Evolutionary conservation across 441 rosid genomes (phyloP), one percentile per base, ranked within the genome.

Genomic region (Capsella rubella): DNA sequence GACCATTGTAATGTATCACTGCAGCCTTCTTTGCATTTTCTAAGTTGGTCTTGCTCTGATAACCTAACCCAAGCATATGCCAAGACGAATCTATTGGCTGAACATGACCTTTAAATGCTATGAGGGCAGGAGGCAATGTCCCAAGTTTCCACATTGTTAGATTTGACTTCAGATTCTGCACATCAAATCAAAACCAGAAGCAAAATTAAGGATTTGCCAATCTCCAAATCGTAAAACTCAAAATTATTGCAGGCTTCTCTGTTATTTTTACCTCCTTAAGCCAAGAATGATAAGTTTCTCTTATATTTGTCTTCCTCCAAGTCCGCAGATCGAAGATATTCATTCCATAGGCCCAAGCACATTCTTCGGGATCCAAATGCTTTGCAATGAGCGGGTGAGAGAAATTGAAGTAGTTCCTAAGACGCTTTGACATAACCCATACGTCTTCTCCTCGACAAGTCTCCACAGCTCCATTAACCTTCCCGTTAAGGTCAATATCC

Each of bases 271-370:
- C 99, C 98, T 93, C 95, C 85, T 77, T 91, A 82, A 93, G 81
- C 99, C 98, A 96, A 31, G 84, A 84, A 86, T 96, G 98, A 69
- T 96, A 93, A 28, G 90, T 90, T 74, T 91, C 97, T 67, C 94
- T 86, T 69, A 96, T 90, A 69, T 84, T 83, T 62, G 97, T 91
- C 73, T 85, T 87, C 82, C 99, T 93, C 99, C 99, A 96, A 6
- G 91, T 84, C 60, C 74, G 81, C 27, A 96, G 96, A 85, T 96
- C 99, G 55, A 96, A 91, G 69, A 96, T 78, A 71, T 96, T 96
- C 99, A 96, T 96, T 52, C 99, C 99, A 82, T 93, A 95, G 49
- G 98, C 99, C 99, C 99, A 95, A 21, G 99, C 99, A 78, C 99
- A 95, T 84, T 93, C 98, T 52, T 87, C 80, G 1, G 97, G 93